A percentile compares a stretch with the other conserved stretches of the same genome.
These are phyloP conservation scores for Exophiala oligosperma DNA, from an alignment of 2,329 filamentous ascomycete genomes.

Conservation along the genomic window DNA sequence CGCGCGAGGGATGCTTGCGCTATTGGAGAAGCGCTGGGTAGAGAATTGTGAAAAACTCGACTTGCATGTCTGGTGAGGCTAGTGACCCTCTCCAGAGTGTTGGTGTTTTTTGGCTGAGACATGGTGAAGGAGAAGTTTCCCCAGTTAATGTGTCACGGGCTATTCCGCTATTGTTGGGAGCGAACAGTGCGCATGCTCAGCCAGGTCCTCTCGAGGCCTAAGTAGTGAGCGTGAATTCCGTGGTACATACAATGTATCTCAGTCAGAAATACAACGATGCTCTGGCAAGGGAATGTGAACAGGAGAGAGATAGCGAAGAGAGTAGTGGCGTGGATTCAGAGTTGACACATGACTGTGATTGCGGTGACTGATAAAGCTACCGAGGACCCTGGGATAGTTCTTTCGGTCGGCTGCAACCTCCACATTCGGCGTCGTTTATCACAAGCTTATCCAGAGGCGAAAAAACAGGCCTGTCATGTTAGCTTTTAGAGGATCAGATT, in stretches of 20 bases:
- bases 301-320: not conserved
- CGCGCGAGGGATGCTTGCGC: conserved; percentile 65
- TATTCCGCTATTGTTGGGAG: conserved; percentile 2
- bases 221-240: no score
- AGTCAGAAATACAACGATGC: no score
- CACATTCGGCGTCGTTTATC: conserved; percentile 3
- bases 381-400: not conserved
- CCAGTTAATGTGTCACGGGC: not conserved
- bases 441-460: not conserved
- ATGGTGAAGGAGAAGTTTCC: conserved; percentile 6
- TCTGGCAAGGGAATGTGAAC: no score
- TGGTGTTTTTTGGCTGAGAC: conserved; percentile 12
- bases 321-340: not conserved
- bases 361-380: conserved; percentile 9
- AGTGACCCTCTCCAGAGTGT: conserved; percentile 23
- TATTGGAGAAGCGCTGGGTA: conserved; percentile 62
- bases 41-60: conserved; percentile 40
- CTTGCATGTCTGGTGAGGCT: conserved; percentile 22
- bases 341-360: not conserved
- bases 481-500: no score
- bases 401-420: conserved; percentile 7
- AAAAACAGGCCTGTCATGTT: not conserved
- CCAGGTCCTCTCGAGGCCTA: no score
- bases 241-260: not conserved
- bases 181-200: conserved; percentile 14